These are phyloP conservation scores for Corymbia calophylla DNA, from an alignment of 441 rosid genomes.

Conservation along the genomic window DNA sequence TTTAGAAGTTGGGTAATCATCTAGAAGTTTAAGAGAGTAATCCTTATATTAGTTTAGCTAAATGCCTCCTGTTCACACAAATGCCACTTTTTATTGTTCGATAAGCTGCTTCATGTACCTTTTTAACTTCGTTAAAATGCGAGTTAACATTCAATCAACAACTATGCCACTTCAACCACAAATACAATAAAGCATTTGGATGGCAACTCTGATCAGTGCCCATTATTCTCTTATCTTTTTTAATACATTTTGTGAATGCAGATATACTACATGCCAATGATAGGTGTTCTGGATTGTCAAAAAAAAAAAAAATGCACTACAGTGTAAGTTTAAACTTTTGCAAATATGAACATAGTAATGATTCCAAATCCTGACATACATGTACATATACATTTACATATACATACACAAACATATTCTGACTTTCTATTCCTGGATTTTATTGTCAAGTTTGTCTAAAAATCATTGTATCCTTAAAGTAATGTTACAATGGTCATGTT, in stretches of 20 bases:
- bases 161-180: not conserved
- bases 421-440: not conserved
- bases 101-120: not conserved
- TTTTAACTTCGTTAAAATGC: not conserved
- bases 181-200: not conserved
- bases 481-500: not conserved
- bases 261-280: not conserved
- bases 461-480: not conserved
- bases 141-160: not conserved
- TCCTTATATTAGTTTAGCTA: not conserved
- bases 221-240: not conserved
- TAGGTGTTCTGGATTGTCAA: not conserved
- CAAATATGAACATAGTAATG: not conserved
- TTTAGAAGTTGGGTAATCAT: not conserved
- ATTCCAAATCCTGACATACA: not conserved
- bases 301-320: not conserved
- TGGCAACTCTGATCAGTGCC: not conserved
- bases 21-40: not conserved
- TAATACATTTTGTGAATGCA: not conserved
- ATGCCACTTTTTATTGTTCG: not conserved
- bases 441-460: not conserved
- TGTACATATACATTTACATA: not conserved
- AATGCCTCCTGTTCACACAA: not conserved
- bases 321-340: not conserved
- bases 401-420: not conserved